Evolutionary conservation across 495 filamentous ascomycete genomes (phyloP).

Genomic region (Trichoderma gamsii): DNA sequence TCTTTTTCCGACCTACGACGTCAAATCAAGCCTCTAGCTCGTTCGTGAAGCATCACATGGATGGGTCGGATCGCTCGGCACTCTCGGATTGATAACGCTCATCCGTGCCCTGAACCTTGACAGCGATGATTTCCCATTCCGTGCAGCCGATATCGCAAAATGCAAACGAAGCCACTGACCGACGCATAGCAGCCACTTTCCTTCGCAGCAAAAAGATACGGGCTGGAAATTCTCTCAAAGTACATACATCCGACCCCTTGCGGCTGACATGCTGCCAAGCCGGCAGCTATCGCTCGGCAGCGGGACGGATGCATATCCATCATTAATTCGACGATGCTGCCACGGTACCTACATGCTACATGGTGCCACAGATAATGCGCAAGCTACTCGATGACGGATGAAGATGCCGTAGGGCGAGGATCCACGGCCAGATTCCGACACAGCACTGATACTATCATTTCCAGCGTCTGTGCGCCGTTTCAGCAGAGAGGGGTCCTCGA

Average conservation of each 20-base stretch:
- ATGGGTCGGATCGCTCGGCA: neutral
- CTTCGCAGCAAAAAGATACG: neutral
- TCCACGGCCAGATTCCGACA: neutral
- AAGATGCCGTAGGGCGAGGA: neutral
- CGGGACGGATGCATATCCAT: neutral
- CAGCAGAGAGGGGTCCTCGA: neutral
- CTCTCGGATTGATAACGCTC: neutral
- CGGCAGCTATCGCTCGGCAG: neutral
- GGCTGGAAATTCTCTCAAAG: neutral
- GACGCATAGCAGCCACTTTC: neutral
- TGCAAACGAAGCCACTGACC: neutral
- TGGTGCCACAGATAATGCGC: neutral
- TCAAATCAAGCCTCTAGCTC: too few species aligned
- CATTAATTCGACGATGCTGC: neutral
- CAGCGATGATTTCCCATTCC: neutral
- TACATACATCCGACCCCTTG: neutral
- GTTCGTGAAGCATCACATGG: neutral
- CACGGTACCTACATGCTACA: too few species aligned
- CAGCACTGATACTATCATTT: neutral
- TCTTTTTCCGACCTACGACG: too few species aligned
- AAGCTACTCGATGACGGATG: neutral
- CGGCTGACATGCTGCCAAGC: conserved; percentile 7
- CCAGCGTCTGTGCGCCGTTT: neutral
- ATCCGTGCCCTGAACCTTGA: neutral
- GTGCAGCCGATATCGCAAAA: conserved; percentile 9